Percentiles rank a stretch among this genome's conserved stretches.
Conservation (phyloP, 202 grass and related monocot genomes). For the Panicum hallii region DNA sequence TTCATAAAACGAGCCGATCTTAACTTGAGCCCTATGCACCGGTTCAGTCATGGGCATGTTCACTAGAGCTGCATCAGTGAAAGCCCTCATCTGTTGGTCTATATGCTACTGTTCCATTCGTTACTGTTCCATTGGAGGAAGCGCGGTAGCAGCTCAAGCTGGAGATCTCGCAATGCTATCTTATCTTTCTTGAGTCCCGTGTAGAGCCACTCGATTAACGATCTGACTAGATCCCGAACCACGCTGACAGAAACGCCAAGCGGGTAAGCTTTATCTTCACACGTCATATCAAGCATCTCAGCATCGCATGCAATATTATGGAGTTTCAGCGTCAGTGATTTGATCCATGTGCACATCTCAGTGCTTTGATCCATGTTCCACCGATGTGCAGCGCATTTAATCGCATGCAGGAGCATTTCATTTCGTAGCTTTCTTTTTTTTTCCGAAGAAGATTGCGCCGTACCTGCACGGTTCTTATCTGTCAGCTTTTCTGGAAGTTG, state of each 20-base stretch:
- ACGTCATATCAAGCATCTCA: constrained; percentile 24
- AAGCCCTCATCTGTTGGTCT: constrained; percentile 24
- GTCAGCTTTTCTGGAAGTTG: neutral
- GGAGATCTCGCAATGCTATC: neutral
- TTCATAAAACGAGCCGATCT: neutral
- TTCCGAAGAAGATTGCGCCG: neutral
- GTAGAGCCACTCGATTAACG: constrained; percentile 8
- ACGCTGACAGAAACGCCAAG: neutral
- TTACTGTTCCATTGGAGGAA: constrained; percentile 45
- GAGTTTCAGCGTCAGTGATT: neutral
- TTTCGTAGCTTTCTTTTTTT: neutral
- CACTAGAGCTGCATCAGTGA: neutral
- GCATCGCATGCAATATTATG: constrained; percentile 41
- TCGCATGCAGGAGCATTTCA: neutral
- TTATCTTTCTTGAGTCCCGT: constrained; percentile 46
- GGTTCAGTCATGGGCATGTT: neutral
- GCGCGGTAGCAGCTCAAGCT: neutral
- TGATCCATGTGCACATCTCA: neutral
- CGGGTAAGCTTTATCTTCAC: neutral
- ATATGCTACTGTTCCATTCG: constrained; percentile 47
- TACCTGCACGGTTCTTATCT: neutral
- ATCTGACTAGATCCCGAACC: neutral
- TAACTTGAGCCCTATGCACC: neutral
- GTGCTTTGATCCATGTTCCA: constrained; percentile 5
- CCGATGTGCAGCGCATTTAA: constrained; percentile 7